phyloP scores from a whole-genome alignment of 495 filamentous ascomycete species.

The Cairneyella variabilis region DNA sequence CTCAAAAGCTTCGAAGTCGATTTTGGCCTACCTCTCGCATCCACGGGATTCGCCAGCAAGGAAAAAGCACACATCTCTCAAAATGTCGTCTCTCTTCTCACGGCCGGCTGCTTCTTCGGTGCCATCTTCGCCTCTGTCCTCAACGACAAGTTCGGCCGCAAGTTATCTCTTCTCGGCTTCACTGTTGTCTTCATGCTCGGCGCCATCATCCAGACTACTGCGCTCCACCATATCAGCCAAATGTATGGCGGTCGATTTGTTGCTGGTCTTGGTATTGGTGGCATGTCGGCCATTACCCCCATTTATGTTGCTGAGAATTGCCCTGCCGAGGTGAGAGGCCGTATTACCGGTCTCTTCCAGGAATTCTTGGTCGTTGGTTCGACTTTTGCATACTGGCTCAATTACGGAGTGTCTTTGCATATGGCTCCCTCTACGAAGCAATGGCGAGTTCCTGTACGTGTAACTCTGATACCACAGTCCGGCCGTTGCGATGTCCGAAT shows the following conservation, averaged over 20 bases:
- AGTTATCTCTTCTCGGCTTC: slow-evolving; percentile 31
- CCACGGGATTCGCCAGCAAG: slow-evolving; percentile 24
- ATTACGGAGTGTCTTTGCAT: slow-evolving; percentile 37
- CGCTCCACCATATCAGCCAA: slow-evolving; percentile 30
- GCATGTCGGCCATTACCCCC: slow-evolving; percentile 48
- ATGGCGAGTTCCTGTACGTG: slow-evolving; percentile 45
- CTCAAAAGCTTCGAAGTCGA: slow-evolving; percentile 52
- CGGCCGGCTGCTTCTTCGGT: slow-evolving; percentile 34
- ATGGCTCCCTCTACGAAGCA: slow-evolving; percentile 28
- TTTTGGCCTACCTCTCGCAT: slow-evolving; percentile 31
- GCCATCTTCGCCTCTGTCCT: slow-evolving; percentile 21
- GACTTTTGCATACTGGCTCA: slow-evolving; percentile 48
- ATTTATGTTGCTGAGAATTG: slow-evolving; percentile 43
- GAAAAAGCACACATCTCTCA: slow-evolving; percentile 45
- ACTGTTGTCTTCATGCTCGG: slow-evolving; percentile 35
- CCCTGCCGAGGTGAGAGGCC: slow-evolving; percentile 49
- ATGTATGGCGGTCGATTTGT: slow-evolving; percentile 44
- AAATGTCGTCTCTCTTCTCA: slow-evolving; percentile 58
- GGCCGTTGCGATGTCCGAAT: too few relatives aligned
- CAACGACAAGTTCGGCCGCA: slow-evolving; percentile 33
- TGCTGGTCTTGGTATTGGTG: slow-evolving; percentile 53
- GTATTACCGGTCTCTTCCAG: slow-evolving; percentile 34
- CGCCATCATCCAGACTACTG: slow-evolving; percentile 33
- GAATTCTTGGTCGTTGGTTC: slow-evolving; percentile 35
- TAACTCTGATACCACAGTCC: neutral